Conservation (phyloP, 2,329 filamentous ascomycete genomes). For the Lasiodiplodia sp. region DNA sequence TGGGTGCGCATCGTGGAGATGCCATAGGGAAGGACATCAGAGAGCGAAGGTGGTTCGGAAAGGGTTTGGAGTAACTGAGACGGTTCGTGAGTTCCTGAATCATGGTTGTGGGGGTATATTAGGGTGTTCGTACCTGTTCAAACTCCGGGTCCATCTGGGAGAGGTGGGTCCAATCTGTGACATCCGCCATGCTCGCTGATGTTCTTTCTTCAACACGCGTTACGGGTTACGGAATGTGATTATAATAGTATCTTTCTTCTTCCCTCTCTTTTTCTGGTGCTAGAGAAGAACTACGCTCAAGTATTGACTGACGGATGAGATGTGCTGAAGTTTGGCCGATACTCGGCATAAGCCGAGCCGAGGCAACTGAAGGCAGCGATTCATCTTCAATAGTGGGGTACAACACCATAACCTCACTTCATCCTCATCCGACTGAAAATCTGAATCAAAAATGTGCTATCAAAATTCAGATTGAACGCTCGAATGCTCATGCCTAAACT, state of each 20-base stretch:
- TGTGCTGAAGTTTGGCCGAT: background rate
- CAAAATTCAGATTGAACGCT: background rate
- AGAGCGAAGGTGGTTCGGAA: background rate
- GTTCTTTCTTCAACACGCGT: background rate
- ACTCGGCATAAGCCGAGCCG: background rate
- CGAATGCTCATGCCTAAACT: background rate
- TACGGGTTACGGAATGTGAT: background rate
- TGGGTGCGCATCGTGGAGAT: background rate
- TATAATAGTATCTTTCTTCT: background rate
- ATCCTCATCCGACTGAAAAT: background rate
- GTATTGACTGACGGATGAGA: background rate
- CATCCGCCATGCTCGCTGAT: background rate
- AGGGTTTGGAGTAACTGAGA: background rate
- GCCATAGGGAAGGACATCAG: background rate
- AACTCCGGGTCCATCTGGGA: conserved; percentile 15
- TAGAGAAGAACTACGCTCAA: background rate
- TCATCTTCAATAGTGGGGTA: background rate
- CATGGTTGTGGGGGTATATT: background rate
- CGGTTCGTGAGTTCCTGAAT: background rate
- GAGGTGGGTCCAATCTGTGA: conserved; percentile 1
- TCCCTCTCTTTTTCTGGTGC: too few relatives aligned
- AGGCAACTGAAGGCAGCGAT: background rate
- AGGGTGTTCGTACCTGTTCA: background rate
- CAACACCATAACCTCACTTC: background rate
- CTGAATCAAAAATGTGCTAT: background rate